Evolutionary conservation across 2,329 filamentous ascomycete genomes (phyloP), one percentile per base, ranked within the genome.

Genomic region (Ophiostoma fasciatum): DNA sequence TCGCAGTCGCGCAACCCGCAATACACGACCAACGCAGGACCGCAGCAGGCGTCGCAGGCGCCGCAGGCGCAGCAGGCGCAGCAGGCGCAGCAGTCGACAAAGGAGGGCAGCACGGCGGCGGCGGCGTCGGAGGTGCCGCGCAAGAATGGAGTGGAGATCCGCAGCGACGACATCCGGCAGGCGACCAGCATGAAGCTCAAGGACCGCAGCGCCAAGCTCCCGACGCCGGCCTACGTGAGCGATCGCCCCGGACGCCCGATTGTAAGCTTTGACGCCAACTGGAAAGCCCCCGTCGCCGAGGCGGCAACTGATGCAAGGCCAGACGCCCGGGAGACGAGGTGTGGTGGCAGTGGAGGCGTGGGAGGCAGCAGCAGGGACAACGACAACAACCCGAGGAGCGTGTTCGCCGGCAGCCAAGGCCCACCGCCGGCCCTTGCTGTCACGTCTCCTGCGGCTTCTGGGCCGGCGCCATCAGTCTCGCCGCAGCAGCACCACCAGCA

Each of bases 261-360:
- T 65, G 88, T 96, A 67, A 96, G 88, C 69, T 96, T 96, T 68
- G 73, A 93, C 60, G 72, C 72, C 51, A 72, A 79, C 54, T 94
- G 83, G 77, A 80, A 75, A 65, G 71, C 75, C 52, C 72, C 71
- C 54, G 34, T 31, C 26, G 39, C 36, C 40, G 75, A 81, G 38
- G 65, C 71, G 64, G 65, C 64, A 58, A 67, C 80, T 67, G 78
- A 84, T 73, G 59, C 72, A 62, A 80, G 78, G 58, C 63, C 70
- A 61, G 64, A 67, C 56, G 62, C 43, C 49, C 48, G 48, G 43
- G 49, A 49, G 50, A 55, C 49, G 41, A 43, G 15, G 27, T 21
- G 10, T 20, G 14, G 12, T 21, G 18, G 19, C 27, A 25, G 14
- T 21, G 27, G 7, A 5, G 9, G 23, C 10, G 23, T 12, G 11